These are phyloP conservation scores for Castanopsis chinensis DNA, from an alignment of 306 rosid species.

Conservation along the genomic window DNA sequence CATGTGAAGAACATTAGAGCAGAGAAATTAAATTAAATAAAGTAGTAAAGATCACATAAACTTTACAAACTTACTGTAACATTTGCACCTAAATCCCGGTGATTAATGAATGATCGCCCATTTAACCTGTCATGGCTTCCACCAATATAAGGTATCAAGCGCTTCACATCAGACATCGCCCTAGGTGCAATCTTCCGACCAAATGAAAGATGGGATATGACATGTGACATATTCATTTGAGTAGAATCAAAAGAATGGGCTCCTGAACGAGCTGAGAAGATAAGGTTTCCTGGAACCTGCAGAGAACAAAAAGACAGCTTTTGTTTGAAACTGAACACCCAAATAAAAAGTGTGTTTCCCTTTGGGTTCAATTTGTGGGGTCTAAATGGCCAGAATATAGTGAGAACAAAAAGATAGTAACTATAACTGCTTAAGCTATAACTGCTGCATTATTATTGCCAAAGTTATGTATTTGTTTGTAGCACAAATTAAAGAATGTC, in stretches of 20 bases:
- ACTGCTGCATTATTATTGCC: neutral
- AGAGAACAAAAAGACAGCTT: conserved; percentile 20
- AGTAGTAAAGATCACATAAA: neutral
- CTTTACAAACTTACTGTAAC: conserved; percentile 77
- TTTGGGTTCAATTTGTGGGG: neutral
- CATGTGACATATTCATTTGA: conserved; percentile 96
- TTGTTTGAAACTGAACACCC: neutral
- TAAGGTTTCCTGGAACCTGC: conserved; percentile 94
- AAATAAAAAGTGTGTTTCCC: neutral
- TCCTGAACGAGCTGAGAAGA: conserved; percentile 81
- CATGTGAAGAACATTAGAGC: conserved; percentile 19
- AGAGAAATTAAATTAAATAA: neutral
- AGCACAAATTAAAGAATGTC: conserved; percentile 1
- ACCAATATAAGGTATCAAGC: conserved; percentile 77
- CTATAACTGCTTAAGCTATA: neutral
- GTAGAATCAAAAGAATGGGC: conserved; percentile 92
- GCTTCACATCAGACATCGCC: conserved; percentile 66
- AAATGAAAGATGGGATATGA: conserved; percentile 72
- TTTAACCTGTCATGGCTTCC: conserved; percentile 81
- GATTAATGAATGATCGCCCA: conserved; percentile 76
- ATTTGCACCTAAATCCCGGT: conserved; percentile 62
- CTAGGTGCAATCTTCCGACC: conserved; percentile 67
- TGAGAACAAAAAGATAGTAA: neutral
- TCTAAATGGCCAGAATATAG: conserved; percentile 15
- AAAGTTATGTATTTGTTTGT: neutral